A percentile compares a stretch with the other conserved stretches of the same genome.
phyloP scores from a whole-genome alignment of 2,329 filamentous ascomycete genomes.

The Canariomyces notabilis region DNA sequence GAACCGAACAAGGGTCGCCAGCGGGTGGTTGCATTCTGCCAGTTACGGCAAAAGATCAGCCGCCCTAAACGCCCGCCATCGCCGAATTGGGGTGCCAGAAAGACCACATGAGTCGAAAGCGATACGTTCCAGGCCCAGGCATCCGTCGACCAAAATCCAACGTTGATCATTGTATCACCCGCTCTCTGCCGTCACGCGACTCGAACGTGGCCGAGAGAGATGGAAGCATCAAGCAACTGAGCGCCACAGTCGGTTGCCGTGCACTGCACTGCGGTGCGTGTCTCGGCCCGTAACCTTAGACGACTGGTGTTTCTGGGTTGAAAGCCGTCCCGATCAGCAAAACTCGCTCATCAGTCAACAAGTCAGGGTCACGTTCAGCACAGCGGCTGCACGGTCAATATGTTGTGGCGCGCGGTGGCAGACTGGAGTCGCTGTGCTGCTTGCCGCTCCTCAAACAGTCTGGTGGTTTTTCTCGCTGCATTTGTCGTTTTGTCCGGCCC shows the following conservation, averaged over 20 bases:
- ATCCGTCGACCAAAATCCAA: background rate
- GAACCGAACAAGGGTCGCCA: background rate
- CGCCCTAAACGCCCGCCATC: conserved; percentile 18
- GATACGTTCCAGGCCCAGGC: conserved; percentile 13
- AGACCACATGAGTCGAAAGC: conserved; percentile 1
- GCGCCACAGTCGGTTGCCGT: no score
- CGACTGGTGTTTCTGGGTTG: no score
- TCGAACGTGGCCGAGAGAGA: no score
- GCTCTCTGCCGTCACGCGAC: no score
- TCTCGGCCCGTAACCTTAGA: no score
- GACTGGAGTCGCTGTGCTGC: background rate
- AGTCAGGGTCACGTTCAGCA: background rate
- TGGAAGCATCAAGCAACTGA: no score
- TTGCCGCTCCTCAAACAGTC: background rate
- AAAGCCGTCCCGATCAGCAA: no score
- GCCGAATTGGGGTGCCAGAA: conserved; percentile 4
- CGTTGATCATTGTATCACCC: background rate
- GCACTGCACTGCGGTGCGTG: no score
- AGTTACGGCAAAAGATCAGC: conserved; percentile 15
- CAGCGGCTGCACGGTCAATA: background rate
- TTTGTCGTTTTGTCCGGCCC: no score
- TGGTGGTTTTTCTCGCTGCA: no score
- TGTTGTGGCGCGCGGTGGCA: no score
- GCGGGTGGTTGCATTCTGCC: conserved; percentile 18
- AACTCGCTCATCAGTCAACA: background rate